Evolutionary conservation across 805 yeast genomes (phyloP).

Genomic region (Suhomyces faveliae): DNA sequence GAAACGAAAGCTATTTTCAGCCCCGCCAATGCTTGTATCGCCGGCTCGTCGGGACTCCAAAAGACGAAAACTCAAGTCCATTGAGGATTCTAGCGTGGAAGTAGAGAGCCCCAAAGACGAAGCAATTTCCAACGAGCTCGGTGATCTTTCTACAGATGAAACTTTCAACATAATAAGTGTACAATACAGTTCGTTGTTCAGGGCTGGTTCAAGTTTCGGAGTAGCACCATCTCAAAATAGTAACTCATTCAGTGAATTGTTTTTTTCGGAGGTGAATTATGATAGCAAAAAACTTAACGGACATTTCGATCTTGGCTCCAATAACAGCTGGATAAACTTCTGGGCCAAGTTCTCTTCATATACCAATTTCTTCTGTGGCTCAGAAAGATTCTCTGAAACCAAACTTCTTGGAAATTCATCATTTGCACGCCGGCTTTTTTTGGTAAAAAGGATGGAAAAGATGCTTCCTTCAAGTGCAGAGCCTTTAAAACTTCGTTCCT

Average conservation of each 20-base stretch:
- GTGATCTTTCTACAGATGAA: constrained; percentile 3
- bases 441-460: constrained; percentile 6
- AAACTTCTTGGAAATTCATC: constrained; percentile 2
- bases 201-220: constrained; percentile 23
- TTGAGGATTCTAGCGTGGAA: not conserved
- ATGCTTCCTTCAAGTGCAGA: not conserved
- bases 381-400: not conserved
- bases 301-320: constrained; percentile 12
- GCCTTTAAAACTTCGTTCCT: not conserved
- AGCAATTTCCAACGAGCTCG: not conserved
- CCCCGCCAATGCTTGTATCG: not conserved
- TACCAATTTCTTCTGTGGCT: constrained; percentile 7
- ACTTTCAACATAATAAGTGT: constrained; percentile 16
- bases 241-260: constrained; percentile 13
- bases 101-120: not conserved
- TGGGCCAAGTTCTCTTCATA: constrained; percentile 7
- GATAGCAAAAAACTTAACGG: constrained; percentile 18
- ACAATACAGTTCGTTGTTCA: constrained; percentile 20
- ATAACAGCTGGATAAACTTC: not conserved
- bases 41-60: not conserved
- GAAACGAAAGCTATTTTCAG: not conserved
- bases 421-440: constrained; percentile 4
- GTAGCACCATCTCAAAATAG: constrained; percentile 1
- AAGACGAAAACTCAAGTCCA: not conserved
- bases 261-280: constrained; percentile 23